Conservation (phyloP, 495 filamentous ascomycete species). For the Immersiella caudata region DNA sequence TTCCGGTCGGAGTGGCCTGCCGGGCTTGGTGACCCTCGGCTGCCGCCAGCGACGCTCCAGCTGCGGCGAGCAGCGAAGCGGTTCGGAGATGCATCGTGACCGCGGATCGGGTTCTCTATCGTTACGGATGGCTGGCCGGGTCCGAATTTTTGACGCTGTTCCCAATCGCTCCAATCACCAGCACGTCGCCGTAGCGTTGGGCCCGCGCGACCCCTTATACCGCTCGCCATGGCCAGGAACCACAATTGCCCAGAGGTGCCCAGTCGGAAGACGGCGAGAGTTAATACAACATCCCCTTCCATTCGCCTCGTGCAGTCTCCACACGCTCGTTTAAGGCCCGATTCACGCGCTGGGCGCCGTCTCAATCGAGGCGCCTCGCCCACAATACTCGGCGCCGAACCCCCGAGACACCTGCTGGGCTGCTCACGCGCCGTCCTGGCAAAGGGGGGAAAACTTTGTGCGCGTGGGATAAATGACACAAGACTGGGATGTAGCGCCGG, state of each 20-base stretch:
- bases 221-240: constrained; percentile 5
- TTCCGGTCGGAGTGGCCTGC: constrained; percentile 22
- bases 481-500: constrained; percentile 29
- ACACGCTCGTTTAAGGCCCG: constrained; percentile 21
- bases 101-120: not conserved
- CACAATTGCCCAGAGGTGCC: constrained; percentile 20
- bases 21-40: constrained; percentile 19
- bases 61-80: constrained; percentile 2
- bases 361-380: constrained; percentile 17
- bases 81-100: not conserved
- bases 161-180: not conserved
- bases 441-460: constrained; percentile 21
- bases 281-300: constrained; percentile 10
- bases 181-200: not conserved
- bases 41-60: constrained; percentile 16
- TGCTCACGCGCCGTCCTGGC: constrained; percentile 7
- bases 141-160: not conserved
- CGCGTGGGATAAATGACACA: constrained; percentile 29
- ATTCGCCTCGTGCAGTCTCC: constrained; percentile 15
- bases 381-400: constrained; percentile 13
- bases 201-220: constrained; percentile 24
- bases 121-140: not conserved
- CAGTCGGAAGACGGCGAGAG: constrained; percentile 32
- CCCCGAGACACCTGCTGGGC: constrained; percentile 9
- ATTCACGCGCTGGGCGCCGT: not conserved